Percentiles rank a stretch among this genome's conserved stretches.
Conservation (phyloP, 2,329 filamentous ascomycete species). For the Aspergillus japonicus region DNA sequence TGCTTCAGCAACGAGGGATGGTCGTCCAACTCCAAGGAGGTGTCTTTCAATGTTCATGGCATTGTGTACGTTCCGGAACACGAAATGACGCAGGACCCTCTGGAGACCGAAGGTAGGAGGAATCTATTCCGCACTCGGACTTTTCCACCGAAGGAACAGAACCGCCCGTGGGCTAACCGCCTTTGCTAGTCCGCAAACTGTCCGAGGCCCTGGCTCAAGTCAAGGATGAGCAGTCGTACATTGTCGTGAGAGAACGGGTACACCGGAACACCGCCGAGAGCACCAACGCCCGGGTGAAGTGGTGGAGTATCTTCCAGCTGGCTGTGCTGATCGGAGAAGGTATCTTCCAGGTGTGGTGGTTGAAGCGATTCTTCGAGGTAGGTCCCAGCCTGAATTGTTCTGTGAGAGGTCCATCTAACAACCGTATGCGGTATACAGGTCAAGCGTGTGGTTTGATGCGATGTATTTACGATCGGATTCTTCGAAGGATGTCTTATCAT, state of each 20-base stretch:
- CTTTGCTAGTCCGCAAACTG: conserved; percentile 67
- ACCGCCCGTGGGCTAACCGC: conserved; percentile 4
- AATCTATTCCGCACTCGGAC: background rate
- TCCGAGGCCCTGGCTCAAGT: conserved; percentile 85
- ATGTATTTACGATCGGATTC: conserved; percentile 21
- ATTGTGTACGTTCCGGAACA: conserved; percentile 94
- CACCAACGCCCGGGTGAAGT: conserved; percentile 96
- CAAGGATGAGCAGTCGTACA: conserved; percentile 97
- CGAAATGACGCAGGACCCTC: conserved; percentile 78
- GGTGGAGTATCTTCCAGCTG: conserved; percentile 99
- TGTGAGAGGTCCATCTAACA: conserved; percentile 1
- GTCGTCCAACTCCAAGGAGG: conserved; percentile 94
- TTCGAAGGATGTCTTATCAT: conserved; percentile 3
- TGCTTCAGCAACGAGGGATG: conserved; percentile 99
- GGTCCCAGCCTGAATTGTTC: conserved; percentile 18
- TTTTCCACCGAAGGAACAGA: background rate
- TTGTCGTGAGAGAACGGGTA: conserved; percentile 88
- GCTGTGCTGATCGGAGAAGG: conserved; percentile 85
- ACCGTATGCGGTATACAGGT: conserved; percentile 31
- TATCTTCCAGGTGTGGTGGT: conserved; percentile 98
- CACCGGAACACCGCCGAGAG: conserved; percentile 98
- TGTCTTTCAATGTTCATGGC: conserved; percentile 98
- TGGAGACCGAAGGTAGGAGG: conserved; percentile 79
- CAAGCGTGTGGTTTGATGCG: conserved; percentile 46
- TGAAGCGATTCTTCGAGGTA: conserved; percentile 96